Evolutionary conservation across 2,329 filamentous ascomycete genomes (phyloP).

Genomic region (Bretziella fagacearum): DNA sequence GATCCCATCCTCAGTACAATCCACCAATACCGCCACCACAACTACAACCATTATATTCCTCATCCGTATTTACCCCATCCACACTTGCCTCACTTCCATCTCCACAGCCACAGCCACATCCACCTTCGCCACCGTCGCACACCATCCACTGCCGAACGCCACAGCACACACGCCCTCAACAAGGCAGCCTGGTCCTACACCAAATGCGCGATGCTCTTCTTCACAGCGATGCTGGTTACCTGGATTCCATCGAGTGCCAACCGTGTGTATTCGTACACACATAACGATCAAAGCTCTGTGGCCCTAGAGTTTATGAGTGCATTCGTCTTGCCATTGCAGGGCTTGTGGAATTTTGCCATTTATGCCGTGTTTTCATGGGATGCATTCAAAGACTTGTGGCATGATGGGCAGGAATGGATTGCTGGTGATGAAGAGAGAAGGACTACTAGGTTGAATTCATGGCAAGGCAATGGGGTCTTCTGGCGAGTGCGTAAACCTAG

Average conservation of each 20-base stretch:
- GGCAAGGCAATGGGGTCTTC: neutral
- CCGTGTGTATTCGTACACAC: slow-evolving; percentile 46
- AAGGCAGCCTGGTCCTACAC: slow-evolving; percentile 47
- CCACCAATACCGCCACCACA: slow-evolving; percentile 14
- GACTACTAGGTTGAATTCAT: neutral
- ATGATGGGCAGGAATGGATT: neutral
- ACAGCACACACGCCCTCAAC: slow-evolving; percentile 29
- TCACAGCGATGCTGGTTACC: slow-evolving; percentile 45
- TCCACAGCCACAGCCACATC: neutral
- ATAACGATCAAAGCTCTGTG: slow-evolving; percentile 31
- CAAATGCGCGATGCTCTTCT: slow-evolving; percentile 48
- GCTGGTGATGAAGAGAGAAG: neutral
- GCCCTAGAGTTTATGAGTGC: slow-evolving; percentile 47
- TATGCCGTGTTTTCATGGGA: slow-evolving; percentile 48
- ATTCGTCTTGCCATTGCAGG: slow-evolving; percentile 58
- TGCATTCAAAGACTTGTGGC: slow-evolving; percentile 28
- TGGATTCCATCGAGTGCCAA: slow-evolving; percentile 60
- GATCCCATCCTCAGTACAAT: neutral
- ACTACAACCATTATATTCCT: slow-evolving; percentile 25
- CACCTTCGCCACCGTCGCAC: slow-evolving; percentile 15
- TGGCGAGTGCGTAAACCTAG: neutral
- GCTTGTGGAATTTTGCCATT: slow-evolving; percentile 61
- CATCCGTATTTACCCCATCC: neutral
- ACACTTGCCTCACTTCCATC: neutral
- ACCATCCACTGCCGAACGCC: slow-evolving; percentile 12